A percentile compares a stretch with the other conserved stretches of the same genome.
Conservation (phyloP, 2,329 filamentous ascomycete species). For the Aspergillus ochraceus region DNA sequence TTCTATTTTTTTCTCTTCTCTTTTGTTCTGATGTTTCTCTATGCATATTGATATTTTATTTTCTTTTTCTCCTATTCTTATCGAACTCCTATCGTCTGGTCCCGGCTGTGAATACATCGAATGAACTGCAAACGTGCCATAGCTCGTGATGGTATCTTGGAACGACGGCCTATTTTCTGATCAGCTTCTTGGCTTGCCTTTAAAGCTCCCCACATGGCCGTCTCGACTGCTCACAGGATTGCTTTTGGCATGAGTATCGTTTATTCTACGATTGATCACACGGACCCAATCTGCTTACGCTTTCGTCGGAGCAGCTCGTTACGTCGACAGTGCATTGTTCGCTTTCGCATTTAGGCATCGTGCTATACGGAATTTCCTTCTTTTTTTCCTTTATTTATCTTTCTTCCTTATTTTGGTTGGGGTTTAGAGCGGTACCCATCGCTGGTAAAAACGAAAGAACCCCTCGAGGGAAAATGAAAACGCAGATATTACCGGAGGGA, state of each 20-base stretch:
- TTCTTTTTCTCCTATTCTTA: constrained; percentile 4
- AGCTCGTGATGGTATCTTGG: neutral
- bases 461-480: neutral
- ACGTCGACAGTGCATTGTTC: neutral
- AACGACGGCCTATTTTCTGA: neutral
- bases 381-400: constrained; percentile 3
- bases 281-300: neutral
- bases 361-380: constrained; percentile 3
- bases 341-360: neutral
- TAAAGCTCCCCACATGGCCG: no score
- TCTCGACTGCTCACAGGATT: no score
- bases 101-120: neutral
- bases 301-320: neutral
- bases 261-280: neutral
- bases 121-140: neutral
- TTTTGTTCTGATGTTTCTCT: constrained; percentile 6
- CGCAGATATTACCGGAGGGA: constrained; percentile 1
- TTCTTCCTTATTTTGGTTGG: constrained; percentile 21
- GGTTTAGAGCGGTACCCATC: constrained; percentile 34
- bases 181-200: neutral
- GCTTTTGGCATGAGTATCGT: neutral
- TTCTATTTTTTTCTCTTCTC: constrained; percentile 8
- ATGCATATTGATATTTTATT: constrained; percentile 4
- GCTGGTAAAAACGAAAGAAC: constrained; percentile 34
- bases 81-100: constrained; percentile 2